Base-by-base conservation (phyloP, 495 filamentous ascomycete genomes). In the Neurospora cerealis region DNA sequence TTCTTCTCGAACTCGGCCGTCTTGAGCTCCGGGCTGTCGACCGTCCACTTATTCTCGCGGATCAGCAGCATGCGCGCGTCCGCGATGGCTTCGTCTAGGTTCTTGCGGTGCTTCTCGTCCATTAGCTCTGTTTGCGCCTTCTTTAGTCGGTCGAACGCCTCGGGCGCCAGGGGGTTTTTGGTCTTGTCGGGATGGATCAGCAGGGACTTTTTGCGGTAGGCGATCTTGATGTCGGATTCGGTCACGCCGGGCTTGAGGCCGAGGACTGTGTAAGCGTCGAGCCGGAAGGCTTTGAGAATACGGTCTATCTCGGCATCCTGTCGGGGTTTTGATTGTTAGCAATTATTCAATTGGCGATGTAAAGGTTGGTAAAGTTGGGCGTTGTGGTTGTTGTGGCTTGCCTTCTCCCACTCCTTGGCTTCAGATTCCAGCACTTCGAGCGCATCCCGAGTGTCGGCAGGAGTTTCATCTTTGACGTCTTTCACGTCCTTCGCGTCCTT, bases 171-270 rank as follows among this genome's bases (percentile, higher is more conserved):
- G 1, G 93, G 93, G 81, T 99, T 98, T 76, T 89, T 90, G 70
- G 96, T 98, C 83, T 98, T 98, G 84, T 99, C 96, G 13, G 96
- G 96, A 85, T 99, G 96, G 85, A 99, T 98, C 7, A 99, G 89
- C 40, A 99, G 91, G 19, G 96, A 99, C 81, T 97, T 98, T 77
- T 91, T 94, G 83, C 96, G 93, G 86, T 98, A 99, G 80, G 88
- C 86, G 74, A 90, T 83, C 83, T 98, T 98, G 86, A 99, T 98
- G 84, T 98, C 96, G 72, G 93, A 94, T 77, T 98, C 96, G 34
- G 96, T 89, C 41, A 97, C 93, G 79, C 96, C 96, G 8, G 96
- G 96, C 82, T 97, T 94, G 73, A 99, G 91, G 82, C 96, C 96
- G 36, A 99, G 92, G 73, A 98, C 93, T 62, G 94, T 92, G 85